These are phyloP conservation scores for Vitis amurensis DNA, from an alignment of 164 flowering plant genomes.

Conservation along the genomic window DNA sequence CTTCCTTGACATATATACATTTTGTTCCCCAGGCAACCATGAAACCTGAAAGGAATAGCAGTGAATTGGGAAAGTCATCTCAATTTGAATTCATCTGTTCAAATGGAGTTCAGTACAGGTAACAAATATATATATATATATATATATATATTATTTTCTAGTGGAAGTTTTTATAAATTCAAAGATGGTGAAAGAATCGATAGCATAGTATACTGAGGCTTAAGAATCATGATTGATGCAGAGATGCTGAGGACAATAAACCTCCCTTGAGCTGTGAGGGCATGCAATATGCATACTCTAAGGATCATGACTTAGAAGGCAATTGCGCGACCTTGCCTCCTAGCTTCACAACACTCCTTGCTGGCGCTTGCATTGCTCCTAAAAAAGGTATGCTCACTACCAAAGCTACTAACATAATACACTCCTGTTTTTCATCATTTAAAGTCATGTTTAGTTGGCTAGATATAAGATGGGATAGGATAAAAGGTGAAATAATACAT, in stretches of 20 bases:
- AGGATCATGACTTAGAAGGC: conserved; percentile 1
- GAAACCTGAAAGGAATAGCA: conserved; percentile 6
- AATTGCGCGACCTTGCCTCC: background rate
- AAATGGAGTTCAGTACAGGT: conserved; percentile 8
- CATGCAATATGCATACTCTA: background rate
- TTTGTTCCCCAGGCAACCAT: conserved; percentile 20
- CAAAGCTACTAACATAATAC: background rate
- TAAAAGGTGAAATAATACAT: too few species aligned
- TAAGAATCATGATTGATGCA: conserved; percentile 13
- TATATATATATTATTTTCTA: background rate
- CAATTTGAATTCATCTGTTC: conserved; percentile 1
- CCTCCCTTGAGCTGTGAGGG: background rate
- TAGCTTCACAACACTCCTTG: conserved; percentile 10
- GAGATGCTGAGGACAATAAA: conserved; percentile 16
- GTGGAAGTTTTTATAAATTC: too few species aligned
- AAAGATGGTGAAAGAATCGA: too few species aligned
- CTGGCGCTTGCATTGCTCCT: background rate
- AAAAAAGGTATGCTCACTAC: conserved; percentile 1
- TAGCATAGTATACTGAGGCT: conserved; percentile 1
- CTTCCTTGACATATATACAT: conserved; percentile 4
- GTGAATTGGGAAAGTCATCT: background rate
- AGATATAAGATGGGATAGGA: too few species aligned
- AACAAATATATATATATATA: background rate
- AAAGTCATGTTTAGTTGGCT: background rate
- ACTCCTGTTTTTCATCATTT: background rate